phyloP scores from a whole-genome alignment of 345 rosid species.

The Leavenworthia alabamica region DNA sequence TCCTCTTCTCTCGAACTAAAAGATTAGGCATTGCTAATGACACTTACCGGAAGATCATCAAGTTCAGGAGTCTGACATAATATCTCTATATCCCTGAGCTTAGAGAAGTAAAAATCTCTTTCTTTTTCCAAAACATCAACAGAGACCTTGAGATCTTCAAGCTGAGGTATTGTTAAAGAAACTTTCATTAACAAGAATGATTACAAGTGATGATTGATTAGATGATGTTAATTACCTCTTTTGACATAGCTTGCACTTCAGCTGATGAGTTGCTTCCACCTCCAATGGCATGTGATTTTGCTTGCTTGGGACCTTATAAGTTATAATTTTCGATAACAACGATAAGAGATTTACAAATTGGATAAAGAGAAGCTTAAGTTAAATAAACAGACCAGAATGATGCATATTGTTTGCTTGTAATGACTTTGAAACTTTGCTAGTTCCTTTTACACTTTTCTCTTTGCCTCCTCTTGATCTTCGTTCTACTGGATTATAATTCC shows the following conservation, averaged over 20 bases:
- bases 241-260: conserved; percentile 59
- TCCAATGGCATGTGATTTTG: conserved; percentile 34
- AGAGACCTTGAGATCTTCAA: conserved; percentile 66
- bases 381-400: conserved; percentile 12
- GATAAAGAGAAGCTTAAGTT: background rate
- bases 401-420: conserved; percentile 60
- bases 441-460: conserved; percentile 47
- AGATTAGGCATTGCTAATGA: background rate
- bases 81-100: conserved; percentile 76
- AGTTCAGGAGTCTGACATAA: conserved; percentile 72
- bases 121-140: conserved; percentile 79
- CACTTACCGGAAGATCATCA: conserved; percentile 57
- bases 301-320: conserved; percentile 57
- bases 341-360: background rate
- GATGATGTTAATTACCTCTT: conserved; percentile 62
- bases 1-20: background rate
- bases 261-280: conserved; percentile 41
- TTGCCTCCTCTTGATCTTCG: conserved; percentile 76
- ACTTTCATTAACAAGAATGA: background rate
- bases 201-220: background rate
- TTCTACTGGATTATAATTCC: conserved; percentile 90
- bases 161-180: conserved; percentile 34
- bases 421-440: conserved; percentile 61
- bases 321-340: background rate
- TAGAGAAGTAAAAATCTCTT: conserved; percentile 87